Evolutionary conservation across 1,139 yeast species (phyloP), one percentile per base, ranked within the genome.

Genomic region (Sugiyamaella castrensis): DNA sequence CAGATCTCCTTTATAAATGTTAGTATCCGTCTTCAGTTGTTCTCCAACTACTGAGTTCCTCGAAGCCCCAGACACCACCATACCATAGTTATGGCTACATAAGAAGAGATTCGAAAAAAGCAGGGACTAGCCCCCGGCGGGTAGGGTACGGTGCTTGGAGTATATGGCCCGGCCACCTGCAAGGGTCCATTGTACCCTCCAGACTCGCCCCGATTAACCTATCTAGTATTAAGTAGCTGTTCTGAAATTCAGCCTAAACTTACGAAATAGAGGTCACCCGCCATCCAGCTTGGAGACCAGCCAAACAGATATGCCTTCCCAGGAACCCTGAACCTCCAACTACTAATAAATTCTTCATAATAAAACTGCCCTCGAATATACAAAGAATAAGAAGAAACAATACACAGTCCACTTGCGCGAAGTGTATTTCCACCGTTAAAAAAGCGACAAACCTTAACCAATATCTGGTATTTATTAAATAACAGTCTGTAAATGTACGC

Each of bases 311-410:
- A 52, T 86, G 77, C 51, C 77, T 77, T 16, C 88, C 87, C 15
- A 89, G 68, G 62, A 87, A 87, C 3, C 97, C 97, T 53, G 80
- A 82, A 0, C 97, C 96, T 15, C 97, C 97, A 58, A 89, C 80
- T 0, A 88, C 87, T 8, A 87, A 80, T 45, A 83, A 53, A n/a
- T 58, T 57, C 52, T 57, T 59, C 53, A 43, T 54, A 36, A 10
- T 34, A 26, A n/a, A 31, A 19, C 24, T 19, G 24, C 3, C 5
- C 24, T 19, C 5, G 24, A 19, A 19, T 19, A 19, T 19, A 19
- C 5, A 19, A 19, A 19, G 5, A 19, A 19, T 4, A 5, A 19
- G 5, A 19, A 19, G 24, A 4, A 5, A 3, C 5, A 19, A 19
- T 19, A 19, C 5, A 19, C 24, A 19, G 24, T 19, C 5, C 5